Evolutionary conservation across 2,329 filamentous ascomycete species (phyloP), one percentile per base, ranked within the genome.

Genomic region (Tothia fuscella): DNA sequence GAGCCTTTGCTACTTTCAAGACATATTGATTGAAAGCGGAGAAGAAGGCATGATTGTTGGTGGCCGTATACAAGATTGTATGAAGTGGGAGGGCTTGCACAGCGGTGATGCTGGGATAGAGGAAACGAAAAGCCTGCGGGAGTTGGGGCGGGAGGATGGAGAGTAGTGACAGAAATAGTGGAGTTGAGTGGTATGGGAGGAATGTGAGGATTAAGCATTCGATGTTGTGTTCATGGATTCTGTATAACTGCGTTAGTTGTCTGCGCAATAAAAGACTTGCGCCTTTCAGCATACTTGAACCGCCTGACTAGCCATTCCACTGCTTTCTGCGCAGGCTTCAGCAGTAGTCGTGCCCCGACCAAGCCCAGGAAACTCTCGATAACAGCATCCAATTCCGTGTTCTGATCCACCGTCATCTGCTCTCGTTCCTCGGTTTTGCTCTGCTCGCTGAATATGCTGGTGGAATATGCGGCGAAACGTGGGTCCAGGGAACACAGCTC

Each of bases 251-350:
- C 17, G 28, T 41, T 6, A 46, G 33, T 5, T 25, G 21, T 40
- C 41, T 38, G 24, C n/a, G 19, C 2, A 22, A 31, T 20, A 35
- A 38, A 35, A 26, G 19, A 43, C 50, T 45, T 45, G 40, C 30
- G 35, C n/a, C 12, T 5, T 51, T 42, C 26, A 21, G 52, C 71
- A 47, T 66, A 93, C 86, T 80, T 78, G 56, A 96, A 98, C 53
- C 89, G 74, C 54, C 91, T 72, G 42, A 98, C 74, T 35, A 98
- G 72, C 91, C 91, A 99, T 66, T 99, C 93, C 28, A 96, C 71
- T 13, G 88, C 79, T 63, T 93, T 93, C 41, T 94, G 76, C 1
- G 85, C 86, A 30, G 91, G 89, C 65, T 81, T 87, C 24, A 99
- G 68, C 48, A 89, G 71, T 49, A 98, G 59, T 30, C 82, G 75